Evolutionary conservation across 2,329 filamentous ascomycete genomes (phyloP), one percentile per base, ranked within the genome.

Genomic region (Colletotrichum siamense): DNA sequence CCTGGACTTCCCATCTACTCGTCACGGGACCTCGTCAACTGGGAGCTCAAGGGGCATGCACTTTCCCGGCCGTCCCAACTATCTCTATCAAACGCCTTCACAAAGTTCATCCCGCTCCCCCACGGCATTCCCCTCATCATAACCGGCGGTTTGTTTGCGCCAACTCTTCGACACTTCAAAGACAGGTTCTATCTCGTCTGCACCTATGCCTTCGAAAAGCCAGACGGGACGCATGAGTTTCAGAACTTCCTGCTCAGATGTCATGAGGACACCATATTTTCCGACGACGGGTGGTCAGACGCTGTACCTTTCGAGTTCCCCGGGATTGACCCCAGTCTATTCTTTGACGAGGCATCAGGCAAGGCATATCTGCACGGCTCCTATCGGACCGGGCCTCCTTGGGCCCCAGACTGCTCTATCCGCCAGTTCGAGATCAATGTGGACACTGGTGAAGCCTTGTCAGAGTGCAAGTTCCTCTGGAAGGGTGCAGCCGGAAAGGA

Each of bases 1-100:
- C 86, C 91, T 0, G 90, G 91, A 26, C 83, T 86, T 1, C 88
- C 89, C 68, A 82, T 82, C 26, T 82, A 82, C 65, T 79, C 80
- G 10, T 85, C 83, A 6, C 81, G 80, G 32, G 81, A 85, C 64
- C 78, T 85, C 3, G 65, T 79, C n/a, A 79, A 79, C 64, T 83
- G 82, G 59, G 59, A 62, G 10, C 18, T 62, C 1, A 28, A 13
- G 9, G 24, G 24, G 2, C 59, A 62, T n/a, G 59, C 59, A 3
- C 16, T 62, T 1, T 62, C 59, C 26, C 59, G 59, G 3, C 59
- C 59, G 5, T 62, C 59, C 12, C 30, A 34, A 15, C n/a, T 62
- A 9, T 62, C 30, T 4, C 18, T 62, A 6, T 62, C 59, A 5
- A 32, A 62, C 30, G 59, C 59, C 10, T 62, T 62, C 9, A 62